phyloP scores from a whole-genome alignment of 768 basidiomycete species.

The Lyophyllum decastes region DNA sequence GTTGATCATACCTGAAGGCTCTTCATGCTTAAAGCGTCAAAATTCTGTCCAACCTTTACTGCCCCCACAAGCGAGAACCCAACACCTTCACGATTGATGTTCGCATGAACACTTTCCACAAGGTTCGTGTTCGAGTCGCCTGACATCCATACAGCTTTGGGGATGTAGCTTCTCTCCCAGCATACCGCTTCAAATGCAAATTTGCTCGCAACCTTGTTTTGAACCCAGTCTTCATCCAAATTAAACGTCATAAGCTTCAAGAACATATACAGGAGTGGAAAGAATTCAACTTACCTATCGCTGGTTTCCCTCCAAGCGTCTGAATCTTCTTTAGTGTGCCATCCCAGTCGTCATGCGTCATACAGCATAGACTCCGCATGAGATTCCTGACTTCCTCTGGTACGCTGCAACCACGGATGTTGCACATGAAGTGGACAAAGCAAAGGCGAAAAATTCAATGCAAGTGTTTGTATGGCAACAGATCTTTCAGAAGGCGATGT shows the following conservation, averaged over 20 bases:
- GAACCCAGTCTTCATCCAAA: conserved; percentile 17
- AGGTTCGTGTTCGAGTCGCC: conserved; percentile 15
- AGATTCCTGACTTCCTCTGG: not conserved
- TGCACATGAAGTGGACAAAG: not conserved
- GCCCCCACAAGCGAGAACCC: conserved; percentile 18
- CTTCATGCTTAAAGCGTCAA: not conserved
- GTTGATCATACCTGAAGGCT: not conserved
- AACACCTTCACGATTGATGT: conserved; percentile 20
- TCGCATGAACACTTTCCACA: conserved; percentile 15
- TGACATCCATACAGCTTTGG: conserved; percentile 17
- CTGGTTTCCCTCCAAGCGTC: not conserved
- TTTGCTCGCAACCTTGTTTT: conserved; percentile 9
- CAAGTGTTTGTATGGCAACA: conserved; percentile 3
- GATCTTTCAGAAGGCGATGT: conserved; percentile 7
- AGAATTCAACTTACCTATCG: conserved; percentile 12
- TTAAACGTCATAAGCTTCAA: not conserved
- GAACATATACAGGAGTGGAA: not conserved
- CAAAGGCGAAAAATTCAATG: not conserved
- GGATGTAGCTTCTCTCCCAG: conserved; percentile 22
- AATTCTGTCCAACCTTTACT: conserved; percentile 11
- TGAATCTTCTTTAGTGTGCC: not conserved
- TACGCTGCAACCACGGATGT: not conserved
- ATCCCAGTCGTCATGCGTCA: not conserved
- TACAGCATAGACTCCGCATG: not conserved
- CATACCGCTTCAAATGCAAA: conserved; percentile 20